These are phyloP conservation scores for Aspergillus aculeatinus DNA, from an alignment of 2,329 filamentous ascomycete species.

Conservation along the genomic window DNA sequence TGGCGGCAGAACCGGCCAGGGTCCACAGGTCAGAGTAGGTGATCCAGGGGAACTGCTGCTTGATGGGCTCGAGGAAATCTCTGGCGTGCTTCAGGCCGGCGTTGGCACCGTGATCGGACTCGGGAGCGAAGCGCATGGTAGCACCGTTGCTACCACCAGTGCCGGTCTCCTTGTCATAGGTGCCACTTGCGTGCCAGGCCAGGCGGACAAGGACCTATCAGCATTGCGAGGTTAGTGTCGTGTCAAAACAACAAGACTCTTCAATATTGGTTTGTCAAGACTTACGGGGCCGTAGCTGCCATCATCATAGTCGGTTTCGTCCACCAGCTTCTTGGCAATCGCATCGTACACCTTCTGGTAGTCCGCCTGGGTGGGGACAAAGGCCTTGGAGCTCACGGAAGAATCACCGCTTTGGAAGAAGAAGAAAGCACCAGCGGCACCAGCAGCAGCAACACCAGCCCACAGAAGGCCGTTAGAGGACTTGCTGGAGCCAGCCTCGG, in stretches of 20 bases:
- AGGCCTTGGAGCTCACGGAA: conserved; percentile 47
- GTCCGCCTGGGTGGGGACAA: conserved; percentile 76
- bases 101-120: conserved; percentile 88
- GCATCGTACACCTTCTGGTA: conserved; percentile 95
- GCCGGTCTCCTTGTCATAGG: conserved; percentile 80
- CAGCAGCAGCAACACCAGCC: conserved; percentile 59
- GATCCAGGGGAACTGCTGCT: conserved; percentile 92
- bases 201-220: conserved; percentile 71
- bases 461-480: conserved; percentile 56
- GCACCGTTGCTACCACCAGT: conserved; percentile 95
- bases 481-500: conserved; percentile 58
- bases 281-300: conserved; percentile 84
- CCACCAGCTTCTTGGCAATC: conserved; percentile 74
- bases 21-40: conserved; percentile 97
- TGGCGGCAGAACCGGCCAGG: conserved; percentile 75
- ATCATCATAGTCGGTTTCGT: conserved; percentile 94
- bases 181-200: conserved; percentile 92
- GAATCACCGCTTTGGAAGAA: conserved; percentile 52
- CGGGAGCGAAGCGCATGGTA: conserved; percentile 92
- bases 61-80: conserved; percentile 89
- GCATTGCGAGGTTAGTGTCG: conserved; percentile 3
- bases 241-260: background rate
- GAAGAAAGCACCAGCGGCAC: conserved; percentile 66
- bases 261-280: conserved; percentile 2
- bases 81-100: conserved; percentile 82